These are phyloP conservation scores for Metschnikowia picachoensis DNA, from an alignment of 805 yeast genomes.

Conservation along the genomic window DNA sequence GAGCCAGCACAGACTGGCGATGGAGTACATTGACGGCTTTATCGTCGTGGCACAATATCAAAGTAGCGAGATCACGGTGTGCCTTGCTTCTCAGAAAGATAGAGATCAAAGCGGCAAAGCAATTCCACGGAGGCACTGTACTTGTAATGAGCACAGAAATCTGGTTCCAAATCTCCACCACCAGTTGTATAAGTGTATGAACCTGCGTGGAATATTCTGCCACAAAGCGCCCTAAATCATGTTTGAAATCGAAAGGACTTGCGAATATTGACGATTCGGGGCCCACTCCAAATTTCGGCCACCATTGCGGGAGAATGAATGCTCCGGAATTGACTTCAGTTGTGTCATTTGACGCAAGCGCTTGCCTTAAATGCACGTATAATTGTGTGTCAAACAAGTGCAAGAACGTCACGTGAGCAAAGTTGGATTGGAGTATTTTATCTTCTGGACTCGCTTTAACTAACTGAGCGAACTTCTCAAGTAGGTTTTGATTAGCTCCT, in stretches of 20 bases:
- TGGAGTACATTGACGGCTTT: conserved; percentile 7
- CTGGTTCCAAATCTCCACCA: neutral
- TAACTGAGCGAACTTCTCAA: conserved; percentile 2
- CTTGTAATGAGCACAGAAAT: conserved; percentile 1
- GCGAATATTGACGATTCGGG: neutral
- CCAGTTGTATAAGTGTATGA: neutral
- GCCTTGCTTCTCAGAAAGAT: conserved; percentile 11
- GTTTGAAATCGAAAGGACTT: conserved; percentile 10
- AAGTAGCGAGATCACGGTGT: conserved; percentile 9
- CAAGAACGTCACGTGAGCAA: conserved; percentile 8
- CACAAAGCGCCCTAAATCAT: conserved; percentile 1
- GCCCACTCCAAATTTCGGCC: conserved; percentile 1
- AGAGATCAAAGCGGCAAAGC: conserved; percentile 4
- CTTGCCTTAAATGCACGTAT: conserved; percentile 1
- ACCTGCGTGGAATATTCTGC: neutral
- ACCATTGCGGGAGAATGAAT: conserved; percentile 12
- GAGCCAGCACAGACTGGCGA: conserved; percentile 7
- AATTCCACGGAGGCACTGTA: conserved; percentile 7
- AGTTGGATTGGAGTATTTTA: neutral
- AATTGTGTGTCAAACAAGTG: conserved; percentile 8
- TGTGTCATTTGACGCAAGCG: neutral
- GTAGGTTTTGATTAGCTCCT: neutral
- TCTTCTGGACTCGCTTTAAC: conserved; percentile 1
- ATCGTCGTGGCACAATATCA: conserved; percentile 10
- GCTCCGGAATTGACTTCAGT: neutral